Conservation (phyloP, 441 rosid genomes). For the Populus trichocarpa region DNA sequence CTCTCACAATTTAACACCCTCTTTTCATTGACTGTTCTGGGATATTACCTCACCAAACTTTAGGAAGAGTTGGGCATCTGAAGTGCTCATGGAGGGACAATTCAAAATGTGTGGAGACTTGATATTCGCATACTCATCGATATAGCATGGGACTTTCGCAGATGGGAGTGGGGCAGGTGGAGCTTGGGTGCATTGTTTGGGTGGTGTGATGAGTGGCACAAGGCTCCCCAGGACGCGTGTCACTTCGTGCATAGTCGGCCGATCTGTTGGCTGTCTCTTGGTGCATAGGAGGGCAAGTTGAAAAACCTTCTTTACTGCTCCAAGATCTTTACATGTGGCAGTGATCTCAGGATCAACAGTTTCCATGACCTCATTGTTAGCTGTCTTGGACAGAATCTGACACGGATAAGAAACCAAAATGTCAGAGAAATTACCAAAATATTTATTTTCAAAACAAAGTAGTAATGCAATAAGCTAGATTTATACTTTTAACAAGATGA, state of each 20-base stretch:
- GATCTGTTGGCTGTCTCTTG: constrained; percentile 72
- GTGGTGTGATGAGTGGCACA: constrained; percentile 30
- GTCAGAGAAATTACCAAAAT: background rate
- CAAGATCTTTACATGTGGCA: constrained; percentile 74
- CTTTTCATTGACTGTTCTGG: constrained; percentile 41
- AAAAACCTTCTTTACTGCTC: constrained; percentile 77
- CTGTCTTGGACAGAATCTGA: constrained; percentile 85
- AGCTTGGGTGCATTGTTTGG: constrained; percentile 41
- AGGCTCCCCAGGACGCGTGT: constrained; percentile 78
- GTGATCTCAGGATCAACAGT: constrained; percentile 72
- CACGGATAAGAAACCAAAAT: background rate
- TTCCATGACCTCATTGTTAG: constrained; percentile 84
- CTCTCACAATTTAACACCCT: background rate
- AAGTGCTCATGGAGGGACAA: constrained; percentile 90
- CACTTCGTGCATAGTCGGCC: constrained; percentile 95
- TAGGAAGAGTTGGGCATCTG: constrained; percentile 89
- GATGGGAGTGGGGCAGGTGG: constrained; percentile 32
- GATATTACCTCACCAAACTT: constrained; percentile 95
- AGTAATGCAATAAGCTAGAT: background rate
- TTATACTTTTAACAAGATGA: background rate
- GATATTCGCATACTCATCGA: constrained; percentile 84
- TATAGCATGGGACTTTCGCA: constrained; percentile 51
- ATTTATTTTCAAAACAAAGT: background rate
- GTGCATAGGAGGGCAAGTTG: constrained; percentile 89
- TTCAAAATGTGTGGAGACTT: constrained; percentile 80